phyloP scores from a whole-genome alignment of 495 filamentous ascomycete species.

The Aspergillus avenaceus region DNA sequence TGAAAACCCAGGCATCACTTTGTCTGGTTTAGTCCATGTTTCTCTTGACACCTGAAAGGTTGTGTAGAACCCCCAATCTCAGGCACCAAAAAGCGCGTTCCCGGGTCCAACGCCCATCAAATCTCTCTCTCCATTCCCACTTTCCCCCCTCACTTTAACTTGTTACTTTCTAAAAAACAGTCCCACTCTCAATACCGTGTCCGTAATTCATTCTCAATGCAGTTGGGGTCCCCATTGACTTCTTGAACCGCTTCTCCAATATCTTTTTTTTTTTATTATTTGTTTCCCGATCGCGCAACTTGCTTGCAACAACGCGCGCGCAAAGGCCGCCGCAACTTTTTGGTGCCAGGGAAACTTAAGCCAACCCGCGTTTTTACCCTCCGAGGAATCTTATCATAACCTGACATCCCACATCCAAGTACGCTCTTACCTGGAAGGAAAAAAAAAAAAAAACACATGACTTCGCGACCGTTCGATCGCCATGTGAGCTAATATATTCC shows the following conservation, averaged over 20 bases:
- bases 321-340: constrained; percentile 5
- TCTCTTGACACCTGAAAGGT: constrained; percentile 2
- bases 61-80: background rate
- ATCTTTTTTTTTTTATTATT: background rate
- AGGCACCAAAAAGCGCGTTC: constrained; percentile 19
- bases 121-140: background rate
- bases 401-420: constrained; percentile 16
- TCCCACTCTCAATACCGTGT: constrained; percentile 6
- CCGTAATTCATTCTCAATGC: background rate
- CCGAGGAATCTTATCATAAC: background rate
- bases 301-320: constrained; percentile 9
- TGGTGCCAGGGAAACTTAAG: constrained; percentile 4
- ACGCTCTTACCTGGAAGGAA: no score
- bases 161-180: constrained; percentile 2
- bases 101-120: constrained; percentile 4
- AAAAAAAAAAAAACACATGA: background rate
- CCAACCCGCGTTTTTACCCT: constrained; percentile 16
- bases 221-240: background rate
- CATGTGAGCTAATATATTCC: background rate
- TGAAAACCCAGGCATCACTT: no score
- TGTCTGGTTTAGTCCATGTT: no score
- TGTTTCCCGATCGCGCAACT: background rate
- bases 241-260: background rate
- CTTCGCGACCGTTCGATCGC: background rate
- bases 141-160: constrained; percentile 9